Percentiles rank a stretch among this genome's conserved stretches.
Conservation (phyloP, 2,329 filamentous ascomycete species). For the Penicillium glabrum region DNA sequence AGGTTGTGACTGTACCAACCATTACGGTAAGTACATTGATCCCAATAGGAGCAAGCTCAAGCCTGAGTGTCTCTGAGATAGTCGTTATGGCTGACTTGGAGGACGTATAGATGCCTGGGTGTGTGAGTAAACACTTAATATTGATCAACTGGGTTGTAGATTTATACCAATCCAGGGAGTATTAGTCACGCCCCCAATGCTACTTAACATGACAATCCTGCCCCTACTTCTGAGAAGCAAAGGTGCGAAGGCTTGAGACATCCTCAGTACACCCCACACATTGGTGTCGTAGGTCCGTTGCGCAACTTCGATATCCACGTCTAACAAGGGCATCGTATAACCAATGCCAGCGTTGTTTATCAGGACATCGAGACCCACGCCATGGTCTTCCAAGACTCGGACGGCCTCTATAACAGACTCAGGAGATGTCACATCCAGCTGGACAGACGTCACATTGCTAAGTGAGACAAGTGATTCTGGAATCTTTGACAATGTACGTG, state of each 20-base stretch:
- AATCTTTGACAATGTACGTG: conserved; percentile 29
- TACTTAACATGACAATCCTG: neutral
- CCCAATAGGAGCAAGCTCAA: conserved; percentile 1
- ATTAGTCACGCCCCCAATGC: too few relatives aligned
- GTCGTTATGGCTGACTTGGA: neutral
- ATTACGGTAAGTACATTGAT: conserved; percentile 3
- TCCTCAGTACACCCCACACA: conserved; percentile 33
- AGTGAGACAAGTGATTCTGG: neutral
- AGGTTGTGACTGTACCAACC: neutral
- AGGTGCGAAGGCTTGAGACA: conserved; percentile 37
- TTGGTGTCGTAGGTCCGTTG: conserved; percentile 38
- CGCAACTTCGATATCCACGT: conserved; percentile 30
- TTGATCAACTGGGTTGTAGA: too few relatives aligned
- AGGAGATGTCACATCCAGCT: conserved; percentile 15
- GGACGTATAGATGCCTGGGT: neutral
- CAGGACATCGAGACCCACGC: conserved; percentile 6
- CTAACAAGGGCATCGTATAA: conserved; percentile 29
- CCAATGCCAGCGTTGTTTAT: conserved; percentile 7
- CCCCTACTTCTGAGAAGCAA: conserved; percentile 18
- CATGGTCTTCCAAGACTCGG: conserved; percentile 1
- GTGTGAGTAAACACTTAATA: too few relatives aligned
- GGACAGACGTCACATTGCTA: conserved; percentile 6
- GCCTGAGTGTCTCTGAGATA: conserved; percentile 1
- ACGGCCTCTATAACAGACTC: conserved; percentile 12
- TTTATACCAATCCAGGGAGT: too few relatives aligned